These are phyloP conservation scores for Botrytis cinerea DNA, from an alignment of 2,329 filamentous ascomycete species.

Conservation along the genomic window DNA sequence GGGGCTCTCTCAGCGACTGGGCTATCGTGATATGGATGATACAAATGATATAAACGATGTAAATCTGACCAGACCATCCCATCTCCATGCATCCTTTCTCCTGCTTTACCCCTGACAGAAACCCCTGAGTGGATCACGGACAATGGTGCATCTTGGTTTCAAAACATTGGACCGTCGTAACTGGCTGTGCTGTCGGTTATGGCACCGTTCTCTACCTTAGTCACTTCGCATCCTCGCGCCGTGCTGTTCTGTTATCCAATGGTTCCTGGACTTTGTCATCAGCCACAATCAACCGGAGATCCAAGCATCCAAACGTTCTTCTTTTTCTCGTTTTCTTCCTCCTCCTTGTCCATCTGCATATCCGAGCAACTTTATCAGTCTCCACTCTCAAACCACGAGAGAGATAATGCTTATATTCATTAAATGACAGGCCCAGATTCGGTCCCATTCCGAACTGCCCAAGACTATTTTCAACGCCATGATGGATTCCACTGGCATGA, in stretches of 20 bases:
- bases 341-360: neutral
- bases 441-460: constrained; percentile 15
- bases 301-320: neutral
- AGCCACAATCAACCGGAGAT: neutral
- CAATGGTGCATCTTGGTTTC: neutral
- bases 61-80: constrained; percentile 6
- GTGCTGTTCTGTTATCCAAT: neutral
- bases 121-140: constrained; percentile 15
- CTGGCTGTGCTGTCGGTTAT: neutral
- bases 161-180: neutral
- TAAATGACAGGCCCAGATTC: constrained; percentile 14
- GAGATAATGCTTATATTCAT: constrained; percentile 12
- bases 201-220: neutral
- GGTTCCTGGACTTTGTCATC: neutral
- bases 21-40: neutral
- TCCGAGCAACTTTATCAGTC: neutral
- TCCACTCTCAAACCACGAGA: neutral
- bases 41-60: neutral
- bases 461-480: neutral
- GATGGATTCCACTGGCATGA: constrained; percentile 2
- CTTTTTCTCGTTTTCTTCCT: neutral
- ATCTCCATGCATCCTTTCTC: neutral
- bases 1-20: too few species aligned
- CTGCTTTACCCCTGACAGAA: constrained; percentile 6
- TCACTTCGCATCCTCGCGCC: neutral